Conservation (phyloP, 2,329 filamentous ascomycete species). For the Alternaria conjuncta region DNA sequence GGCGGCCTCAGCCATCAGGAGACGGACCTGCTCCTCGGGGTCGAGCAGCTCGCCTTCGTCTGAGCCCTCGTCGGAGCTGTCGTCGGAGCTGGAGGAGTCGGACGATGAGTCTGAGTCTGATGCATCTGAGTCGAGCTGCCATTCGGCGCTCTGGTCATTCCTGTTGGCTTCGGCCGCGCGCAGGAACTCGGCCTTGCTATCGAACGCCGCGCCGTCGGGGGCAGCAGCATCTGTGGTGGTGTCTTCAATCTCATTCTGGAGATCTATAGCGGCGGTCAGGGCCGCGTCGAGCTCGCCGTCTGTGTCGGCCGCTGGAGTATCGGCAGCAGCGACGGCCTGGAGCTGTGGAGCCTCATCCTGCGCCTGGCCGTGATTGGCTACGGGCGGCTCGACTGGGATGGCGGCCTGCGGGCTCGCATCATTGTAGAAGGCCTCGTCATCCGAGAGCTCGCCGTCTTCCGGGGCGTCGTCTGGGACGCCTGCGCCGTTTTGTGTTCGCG, state of each 20-base stretch:
- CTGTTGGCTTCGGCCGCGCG: conserved; percentile 54
- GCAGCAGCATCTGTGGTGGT: not conserved
- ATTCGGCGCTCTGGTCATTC: conserved; percentile 71
- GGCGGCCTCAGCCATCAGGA: conserved; percentile 83
- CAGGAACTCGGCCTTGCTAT: conserved; percentile 51
- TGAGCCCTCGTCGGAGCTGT: conserved; percentile 61
- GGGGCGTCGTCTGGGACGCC: conserved; percentile 25
- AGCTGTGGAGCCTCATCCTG: conserved; percentile 31
- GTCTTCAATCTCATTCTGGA: conserved; percentile 15
- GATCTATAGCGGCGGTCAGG: conserved; percentile 18
- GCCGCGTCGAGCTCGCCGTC: conserved; percentile 27
- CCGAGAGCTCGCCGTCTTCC: conserved; percentile 46
- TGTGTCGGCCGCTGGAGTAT: conserved; percentile 18
- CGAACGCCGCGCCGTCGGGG: conserved; percentile 12
- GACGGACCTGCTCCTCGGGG: conserved; percentile 80
- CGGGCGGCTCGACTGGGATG: conserved; percentile 12
- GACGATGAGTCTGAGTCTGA: conserved; percentile 62
- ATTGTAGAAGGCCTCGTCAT: conserved; percentile 38
- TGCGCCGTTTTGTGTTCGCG: conserved; percentile 22
- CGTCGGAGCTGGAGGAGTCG: conserved; percentile 57
- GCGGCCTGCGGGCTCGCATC: conserved; percentile 27
- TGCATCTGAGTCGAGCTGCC: conserved; percentile 72
- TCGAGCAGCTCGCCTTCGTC: conserved; percentile 72
- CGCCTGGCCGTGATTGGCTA: conserved; percentile 30
- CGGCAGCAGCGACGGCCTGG: conserved; percentile 19